Evolutionary conservation across 768 basidiomycete genomes (phyloP), one percentile per base, ranked within the genome.

Genomic region (Chiua virens): DNA sequence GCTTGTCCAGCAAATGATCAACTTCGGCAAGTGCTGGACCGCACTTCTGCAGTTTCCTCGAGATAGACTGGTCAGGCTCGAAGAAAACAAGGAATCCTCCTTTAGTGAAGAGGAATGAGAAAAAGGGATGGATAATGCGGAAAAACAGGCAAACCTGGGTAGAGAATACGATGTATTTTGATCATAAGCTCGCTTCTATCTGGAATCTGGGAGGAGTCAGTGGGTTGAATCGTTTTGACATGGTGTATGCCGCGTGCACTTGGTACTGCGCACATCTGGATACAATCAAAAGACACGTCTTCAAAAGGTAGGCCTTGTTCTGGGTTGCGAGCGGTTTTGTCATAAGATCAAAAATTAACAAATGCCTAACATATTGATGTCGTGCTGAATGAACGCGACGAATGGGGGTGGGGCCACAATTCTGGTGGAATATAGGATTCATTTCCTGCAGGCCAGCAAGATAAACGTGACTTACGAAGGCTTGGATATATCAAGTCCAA

Each of bases 201-300:
- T n/a, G n/a, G n/a, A n/a, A n/a, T n/a, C n/a, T n/a, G n/a, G n/a
- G n/a, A n/a, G n/a, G n/a, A n/a, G 11, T 10, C 21, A 10, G 2
- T 50, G 8, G 17, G 21, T n/a, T 20, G 30, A 14, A 21, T 37
- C 25, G 14, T 43, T 8, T 27, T 42, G 32, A 17, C 6, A 22
- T 37, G 42, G 3, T 1, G n/a, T 21, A 17, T n/a, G 11, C 9
- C 18, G 23, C 49, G 3, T 32, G 50, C 49, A 27, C 53, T 54
- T 9, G 53, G 53, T 18, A 50, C 53, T 4, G 40, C 46, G 22
- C 53, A 34, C 53, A 54, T 54, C 22, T 54, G 53, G 13, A 54
- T 28, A 15, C 50, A 39, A 38, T 54, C 53, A 36, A 54, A 50
- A 13, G 49, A 54, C n/a, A 34, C 45, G 40, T 54, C 49, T 35